Evolutionary conservation across 805 yeast genomes (phyloP).

Genomic region (Saccharomycopsis selenospora): DNA sequence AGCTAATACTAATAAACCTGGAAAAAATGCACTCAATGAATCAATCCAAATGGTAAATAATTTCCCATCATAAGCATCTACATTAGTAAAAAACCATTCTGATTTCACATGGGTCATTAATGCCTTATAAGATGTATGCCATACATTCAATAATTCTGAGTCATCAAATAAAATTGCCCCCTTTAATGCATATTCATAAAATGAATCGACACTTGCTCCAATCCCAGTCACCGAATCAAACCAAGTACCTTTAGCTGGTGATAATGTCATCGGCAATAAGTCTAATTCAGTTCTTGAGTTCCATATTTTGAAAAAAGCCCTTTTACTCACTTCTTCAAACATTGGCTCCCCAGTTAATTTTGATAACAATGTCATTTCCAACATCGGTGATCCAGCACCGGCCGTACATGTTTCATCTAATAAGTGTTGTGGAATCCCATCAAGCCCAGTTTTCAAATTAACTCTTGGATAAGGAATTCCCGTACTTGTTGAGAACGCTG

Average conservation of each 20-base stretch:
- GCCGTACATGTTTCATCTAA: constrained; percentile 74
- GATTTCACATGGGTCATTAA: constrained; percentile 42
- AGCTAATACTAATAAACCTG: constrained; percentile 72
- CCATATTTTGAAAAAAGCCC: constrained; percentile 70
- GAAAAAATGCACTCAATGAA: constrained; percentile 79
- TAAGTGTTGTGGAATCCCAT: constrained; percentile 35
- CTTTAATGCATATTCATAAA: constrained; percentile 82
- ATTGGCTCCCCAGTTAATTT: constrained; percentile 64
- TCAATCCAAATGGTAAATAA: constrained; percentile 67
- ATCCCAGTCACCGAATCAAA: constrained; percentile 60
- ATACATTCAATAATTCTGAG: constrained; percentile 41
- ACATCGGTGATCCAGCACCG: constrained; percentile 76
- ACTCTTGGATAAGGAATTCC: constrained; percentile 78
- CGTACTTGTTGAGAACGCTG: constrained; percentile 58
- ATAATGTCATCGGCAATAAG: constrained; percentile 71
- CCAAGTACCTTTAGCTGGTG: constrained; percentile 51
- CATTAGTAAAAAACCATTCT: constrained; percentile 50
- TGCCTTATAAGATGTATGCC: constrained; percentile 55
- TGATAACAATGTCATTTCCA: constrained; percentile 75
- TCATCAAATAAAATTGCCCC: constrained; percentile 68
- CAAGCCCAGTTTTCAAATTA: constrained; percentile 51
- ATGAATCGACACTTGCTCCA: constrained; percentile 90
- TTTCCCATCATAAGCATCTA: constrained; percentile 47
- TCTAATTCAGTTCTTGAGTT: constrained; percentile 50
- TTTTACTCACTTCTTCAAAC: constrained; percentile 55